These are phyloP conservation scores for Canna indica DNA, from an alignment of 176 grass and related monocot species.

Conservation along the genomic window DNA sequence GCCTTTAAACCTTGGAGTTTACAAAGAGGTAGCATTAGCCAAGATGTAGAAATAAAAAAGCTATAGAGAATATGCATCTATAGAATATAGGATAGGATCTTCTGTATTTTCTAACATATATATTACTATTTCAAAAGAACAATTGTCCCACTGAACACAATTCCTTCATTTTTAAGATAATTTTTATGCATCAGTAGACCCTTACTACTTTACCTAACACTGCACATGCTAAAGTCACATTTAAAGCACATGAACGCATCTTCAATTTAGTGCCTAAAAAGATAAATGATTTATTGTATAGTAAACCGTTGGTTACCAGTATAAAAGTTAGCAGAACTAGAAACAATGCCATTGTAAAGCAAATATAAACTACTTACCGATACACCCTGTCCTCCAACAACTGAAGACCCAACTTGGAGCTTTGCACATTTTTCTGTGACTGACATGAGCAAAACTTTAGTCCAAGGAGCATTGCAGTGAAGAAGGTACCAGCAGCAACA, in stretches of 20 bases:
- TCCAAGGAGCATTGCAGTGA: constrained; percentile 89
- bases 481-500: constrained; percentile 84
- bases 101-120: not conserved
- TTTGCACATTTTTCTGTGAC: constrained; percentile 68
- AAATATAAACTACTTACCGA: constrained; percentile 37
- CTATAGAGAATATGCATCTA: no score
- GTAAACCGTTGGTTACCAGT: not conserved
- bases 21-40: no score
- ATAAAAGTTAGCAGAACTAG: not conserved
- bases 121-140: not conserved
- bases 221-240: not conserved
- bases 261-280: not conserved
- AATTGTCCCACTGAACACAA: not conserved
- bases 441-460: constrained; percentile 94
- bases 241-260: not conserved
- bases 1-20: no score
- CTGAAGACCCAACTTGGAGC: constrained; percentile 82
- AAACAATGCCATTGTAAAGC: not conserved
- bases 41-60: no score
- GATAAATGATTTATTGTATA: not conserved
- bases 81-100: not conserved
- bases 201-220: not conserved
- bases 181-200: not conserved
- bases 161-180: not conserved
- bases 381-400: constrained; percentile 92